Base-by-base conservation (phyloP, 2,329 filamentous ascomycete genomes). In the Triangularia verruculosa region DNA sequence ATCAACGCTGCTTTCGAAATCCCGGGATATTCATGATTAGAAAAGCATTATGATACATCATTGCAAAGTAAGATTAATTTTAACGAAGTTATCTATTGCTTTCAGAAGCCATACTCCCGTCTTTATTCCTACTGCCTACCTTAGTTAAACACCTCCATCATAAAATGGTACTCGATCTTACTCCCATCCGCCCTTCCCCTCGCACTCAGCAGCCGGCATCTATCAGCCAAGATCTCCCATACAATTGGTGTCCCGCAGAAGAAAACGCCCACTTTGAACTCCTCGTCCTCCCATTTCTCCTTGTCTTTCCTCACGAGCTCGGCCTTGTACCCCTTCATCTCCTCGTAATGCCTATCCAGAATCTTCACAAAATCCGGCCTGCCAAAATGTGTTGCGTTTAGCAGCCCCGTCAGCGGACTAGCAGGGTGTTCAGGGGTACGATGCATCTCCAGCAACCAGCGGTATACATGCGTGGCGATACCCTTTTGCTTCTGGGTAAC, bases 211-310 rank as follows among this genome's bases (percentile, higher is more conserved):
- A 78, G 74, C 4, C 78, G 73, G 63, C 83, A 86, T 66, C 80
- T 78, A 73, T 86, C 83, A 9, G 82, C 82, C 66, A 86, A 67
- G 47, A 84, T 79, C 70, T 83, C 79, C 0, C 84, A 83, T n/a
- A 86, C 80, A 1, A 82, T 77, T 0, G 83, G 82, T 0, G 81
- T 78, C 2, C 84, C 84, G 58, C 84, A 86, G 67, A 83, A 86
- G 65, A 85, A 85, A 0, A 86, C 79, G 0, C 83, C 83, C 0
- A 86, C 79, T 66, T 81, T 83, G 47, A 81, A 71, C 62, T 76
- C 74, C 8, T 74, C 72, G 0, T 73, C 72, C 6, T 72, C 69
- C 20, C 56, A 47, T 28, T 57, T 32, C n/a, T 53, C 51, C 34
- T 57, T 32, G 20, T 53, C 17, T 11, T 13, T 61, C 17, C 34